Conservation (phyloP, 1,284 basidiomycete species). For the Sanghuangporus sanghuang region DNA sequence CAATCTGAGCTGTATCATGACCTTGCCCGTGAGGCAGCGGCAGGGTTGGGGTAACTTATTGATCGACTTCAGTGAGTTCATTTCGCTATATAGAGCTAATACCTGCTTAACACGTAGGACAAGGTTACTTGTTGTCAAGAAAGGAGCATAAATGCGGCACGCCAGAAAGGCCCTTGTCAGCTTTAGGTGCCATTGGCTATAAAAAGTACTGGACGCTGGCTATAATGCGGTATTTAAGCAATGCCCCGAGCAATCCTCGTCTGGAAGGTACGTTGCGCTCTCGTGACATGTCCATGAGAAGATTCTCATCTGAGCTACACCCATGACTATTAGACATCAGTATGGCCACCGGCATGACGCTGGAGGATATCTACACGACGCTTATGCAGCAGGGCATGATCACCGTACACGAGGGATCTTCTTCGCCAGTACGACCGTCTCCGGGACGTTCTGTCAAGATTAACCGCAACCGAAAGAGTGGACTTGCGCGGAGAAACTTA, state of each 20-base stretch:
- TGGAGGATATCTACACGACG: constrained; percentile 81
- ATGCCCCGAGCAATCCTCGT: constrained; percentile 52
- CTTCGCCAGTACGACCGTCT: constrained; percentile 48
- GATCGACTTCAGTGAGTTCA: constrained; percentile 89
- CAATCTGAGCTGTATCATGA: constrained; percentile 99
- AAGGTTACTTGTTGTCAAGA: constrained; percentile 94
- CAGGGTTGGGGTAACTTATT: constrained; percentile 93
- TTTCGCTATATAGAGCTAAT: constrained; percentile 7
- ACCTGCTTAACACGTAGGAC: constrained; percentile 4
- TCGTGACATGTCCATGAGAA: constrained; percentile 8
- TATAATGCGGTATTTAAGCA: constrained; percentile 78
- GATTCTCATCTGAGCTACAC: constrained; percentile 9
- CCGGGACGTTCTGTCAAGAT: constrained; percentile 73
- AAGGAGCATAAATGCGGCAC: constrained; percentile 87
- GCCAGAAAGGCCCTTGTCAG: constrained; percentile 91
- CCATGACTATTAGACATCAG: constrained; percentile 72
- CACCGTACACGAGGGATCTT: constrained; percentile 44
- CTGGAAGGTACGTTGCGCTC: constrained; percentile 64
- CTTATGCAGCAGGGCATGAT: constrained; percentile 83
- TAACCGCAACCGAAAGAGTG: constrained; percentile 64
- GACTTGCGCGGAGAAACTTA: constrained; percentile 54
- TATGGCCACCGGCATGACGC: constrained; percentile 83
- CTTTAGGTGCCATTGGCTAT: constrained; percentile 87
- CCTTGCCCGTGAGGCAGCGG: constrained; percentile 90
- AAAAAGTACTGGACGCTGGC: constrained; percentile 93